Evolutionary conservation across 2,329 filamentous ascomycete species (phyloP).

Genomic region (Microcyclospora tardicrescens): DNA sequence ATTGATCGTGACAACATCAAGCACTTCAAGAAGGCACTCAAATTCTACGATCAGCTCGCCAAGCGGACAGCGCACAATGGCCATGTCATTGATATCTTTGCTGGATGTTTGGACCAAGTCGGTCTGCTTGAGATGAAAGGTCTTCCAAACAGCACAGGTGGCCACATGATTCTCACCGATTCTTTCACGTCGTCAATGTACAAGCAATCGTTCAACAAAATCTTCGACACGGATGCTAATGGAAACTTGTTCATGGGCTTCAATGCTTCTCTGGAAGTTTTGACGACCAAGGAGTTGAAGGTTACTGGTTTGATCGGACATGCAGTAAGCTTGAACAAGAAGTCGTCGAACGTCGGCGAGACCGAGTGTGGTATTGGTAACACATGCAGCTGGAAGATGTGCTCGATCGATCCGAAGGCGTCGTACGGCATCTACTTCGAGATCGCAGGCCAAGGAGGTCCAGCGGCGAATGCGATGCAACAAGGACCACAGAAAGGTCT

Average conservation of each 20-base stretch:
- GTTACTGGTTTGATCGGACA: constrained; percentile 95
- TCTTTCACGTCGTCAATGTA: constrained; percentile 99
- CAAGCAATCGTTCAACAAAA: constrained; percentile 92
- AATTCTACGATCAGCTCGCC: constrained; percentile 92
- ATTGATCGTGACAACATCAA: constrained; percentile 99
- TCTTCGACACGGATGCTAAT: constrained; percentile 92
- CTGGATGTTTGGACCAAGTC: constrained; percentile 92
- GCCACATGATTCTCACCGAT: constrained; percentile 96
- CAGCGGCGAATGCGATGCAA: constrained; percentile 56
- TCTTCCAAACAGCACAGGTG: constrained; percentile 86
- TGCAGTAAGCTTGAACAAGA: constrained; percentile 94
- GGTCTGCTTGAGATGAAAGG: constrained; percentile 97
- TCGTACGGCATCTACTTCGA: constrained; percentile 98
- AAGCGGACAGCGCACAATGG: constrained; percentile 94
- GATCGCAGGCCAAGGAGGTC: constrained; percentile 84
- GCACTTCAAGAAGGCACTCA: constrained; percentile 97
- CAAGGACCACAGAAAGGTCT: constrained; percentile 83
- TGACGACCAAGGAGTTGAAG: constrained; percentile 96
- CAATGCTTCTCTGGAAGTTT: constrained; percentile 86
- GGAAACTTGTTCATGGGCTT: constrained; percentile 97
- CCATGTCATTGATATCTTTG: constrained; percentile 95
- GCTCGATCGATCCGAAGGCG: constrained; percentile 83
- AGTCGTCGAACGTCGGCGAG: constrained; percentile 90
- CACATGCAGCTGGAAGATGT: constrained; percentile 99
- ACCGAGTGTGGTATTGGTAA: constrained; percentile 98